These are phyloP conservation scores for Penicillium arizonense DNA, from an alignment of 495 filamentous ascomycete species.

Conservation along the genomic window DNA sequence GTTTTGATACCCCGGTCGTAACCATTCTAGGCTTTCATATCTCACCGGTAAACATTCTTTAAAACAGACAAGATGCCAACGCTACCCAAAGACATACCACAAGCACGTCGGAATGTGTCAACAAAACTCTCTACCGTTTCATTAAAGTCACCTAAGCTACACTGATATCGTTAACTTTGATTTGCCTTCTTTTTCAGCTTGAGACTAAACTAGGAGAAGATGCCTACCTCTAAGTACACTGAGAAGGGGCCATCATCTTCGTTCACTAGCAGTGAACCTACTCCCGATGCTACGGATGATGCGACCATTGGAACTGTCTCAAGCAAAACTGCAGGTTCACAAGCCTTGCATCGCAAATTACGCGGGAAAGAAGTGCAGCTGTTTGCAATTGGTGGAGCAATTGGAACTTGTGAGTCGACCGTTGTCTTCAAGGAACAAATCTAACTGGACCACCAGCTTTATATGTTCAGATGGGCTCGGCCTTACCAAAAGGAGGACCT, in stretches of 20 bases:
- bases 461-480: constrained; percentile 9
- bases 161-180: too few species aligned
- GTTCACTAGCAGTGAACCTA: background rate
- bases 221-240: background rate
- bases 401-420: constrained; percentile 28
- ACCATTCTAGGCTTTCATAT: too few species aligned
- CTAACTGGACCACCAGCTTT: background rate
- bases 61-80: too few species aligned
- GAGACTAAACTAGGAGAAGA: too few species aligned
- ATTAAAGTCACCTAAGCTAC: too few species aligned
- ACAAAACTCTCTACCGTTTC: too few species aligned
- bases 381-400: constrained; percentile 32
- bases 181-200: too few species aligned
- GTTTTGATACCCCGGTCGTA: too few species aligned
- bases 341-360: background rate
- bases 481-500: constrained; percentile 49
- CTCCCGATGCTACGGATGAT: background rate
- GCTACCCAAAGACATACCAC: too few species aligned
- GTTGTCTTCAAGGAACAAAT: background rate
- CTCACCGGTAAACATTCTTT: too few species aligned
- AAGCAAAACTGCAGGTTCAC: background rate
- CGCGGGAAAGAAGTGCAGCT: constrained; percentile 14
- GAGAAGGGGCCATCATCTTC: background rate
- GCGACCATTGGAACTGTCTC: background rate
- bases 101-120: too few species aligned